Percentiles rank a stretch among this genome's conserved stretches.
Evolutionary conservation across 208 protist species (phyloP).

Genomic region (Crithidia expoeki): DNA sequence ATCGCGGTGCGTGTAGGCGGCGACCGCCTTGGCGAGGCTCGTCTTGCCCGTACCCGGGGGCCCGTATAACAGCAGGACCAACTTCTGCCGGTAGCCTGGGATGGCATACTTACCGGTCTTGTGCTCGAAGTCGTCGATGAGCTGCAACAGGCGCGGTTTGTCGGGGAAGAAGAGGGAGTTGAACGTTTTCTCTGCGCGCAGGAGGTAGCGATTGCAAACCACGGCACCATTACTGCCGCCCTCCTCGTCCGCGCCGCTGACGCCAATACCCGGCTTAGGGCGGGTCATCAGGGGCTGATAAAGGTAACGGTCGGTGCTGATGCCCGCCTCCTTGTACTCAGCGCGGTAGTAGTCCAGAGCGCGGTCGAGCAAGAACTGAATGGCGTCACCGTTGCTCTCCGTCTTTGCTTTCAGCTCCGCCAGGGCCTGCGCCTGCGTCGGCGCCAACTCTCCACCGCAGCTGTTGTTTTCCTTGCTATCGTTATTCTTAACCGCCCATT

Average conservation of each 20-base stretch:
- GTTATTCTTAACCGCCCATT: neutral
- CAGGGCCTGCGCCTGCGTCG: conserved; percentile 12
- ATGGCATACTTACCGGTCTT: conserved; percentile 88
- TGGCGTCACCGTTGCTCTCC: conserved; percentile 19
- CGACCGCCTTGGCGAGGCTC: conserved; percentile 90
- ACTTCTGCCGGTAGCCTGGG: conserved; percentile 84
- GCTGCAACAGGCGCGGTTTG: conserved; percentile 72
- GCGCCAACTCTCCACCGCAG: neutral
- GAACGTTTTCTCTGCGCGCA: conserved; percentile 87
- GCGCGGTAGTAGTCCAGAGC: conserved; percentile 18
- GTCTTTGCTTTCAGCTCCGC: conserved; percentile 19
- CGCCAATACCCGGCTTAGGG: conserved; percentile 11
- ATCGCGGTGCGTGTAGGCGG: conserved; percentile 76
- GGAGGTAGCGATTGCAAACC: conserved; percentile 68
- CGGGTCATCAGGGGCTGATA: conserved; percentile 55
- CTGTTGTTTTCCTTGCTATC: neutral
- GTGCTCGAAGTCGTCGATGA: conserved; percentile 83
- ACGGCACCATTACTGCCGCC: conserved; percentile 27
- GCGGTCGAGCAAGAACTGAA: conserved; percentile 23
- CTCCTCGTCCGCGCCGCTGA: conserved; percentile 18
- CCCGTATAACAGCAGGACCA: conserved; percentile 91
- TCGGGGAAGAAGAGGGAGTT: conserved; percentile 90
- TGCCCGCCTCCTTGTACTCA: conserved; percentile 54
- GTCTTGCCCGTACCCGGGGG: conserved; percentile 96
- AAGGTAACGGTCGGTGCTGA: conserved; percentile 55